Conservation (phyloP, 2,329 filamentous ascomycete species). For the Zymoseptoria ardabiliae region DNA sequence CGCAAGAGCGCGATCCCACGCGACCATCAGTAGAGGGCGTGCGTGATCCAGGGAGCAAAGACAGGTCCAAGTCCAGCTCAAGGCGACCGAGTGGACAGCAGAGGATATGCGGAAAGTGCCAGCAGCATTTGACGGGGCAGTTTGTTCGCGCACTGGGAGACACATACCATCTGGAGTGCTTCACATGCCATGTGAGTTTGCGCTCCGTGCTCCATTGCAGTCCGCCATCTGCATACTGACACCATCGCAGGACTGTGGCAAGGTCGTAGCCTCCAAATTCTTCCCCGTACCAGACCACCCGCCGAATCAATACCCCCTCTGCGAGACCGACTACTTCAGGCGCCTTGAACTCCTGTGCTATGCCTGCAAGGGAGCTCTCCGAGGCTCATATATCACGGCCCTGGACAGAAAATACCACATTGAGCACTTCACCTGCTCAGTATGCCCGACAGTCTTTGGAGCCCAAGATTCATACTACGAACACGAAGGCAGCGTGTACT, state of each 20-base stretch:
- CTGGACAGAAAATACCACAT: slow-evolving; percentile 98
- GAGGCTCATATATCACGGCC: slow-evolving; percentile 96
- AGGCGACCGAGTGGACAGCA: slow-evolving; percentile 29
- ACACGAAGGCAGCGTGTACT: slow-evolving; percentile 92
- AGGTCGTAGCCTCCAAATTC: slow-evolving; percentile 97
- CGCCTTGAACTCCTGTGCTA: slow-evolving; percentile 84
- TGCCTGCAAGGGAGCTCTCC: slow-evolving; percentile 83
- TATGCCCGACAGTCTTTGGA: slow-evolving; percentile 95
- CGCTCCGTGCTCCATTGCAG: slow-evolving; percentile 15
- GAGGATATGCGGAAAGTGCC: slow-evolving; percentile 69
- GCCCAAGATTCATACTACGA: slow-evolving; percentile 99
- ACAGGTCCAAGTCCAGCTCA: slow-evolving; percentile 20
- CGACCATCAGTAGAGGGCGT: slow-evolving; percentile 8
- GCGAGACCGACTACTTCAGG: slow-evolving; percentile 96
- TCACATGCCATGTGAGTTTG: slow-evolving; percentile 79
- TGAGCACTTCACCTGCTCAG: slow-evolving; percentile 96
- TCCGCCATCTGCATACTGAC: slow-evolving; percentile 16
- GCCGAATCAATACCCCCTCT: slow-evolving; percentile 85
- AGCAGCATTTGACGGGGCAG: slow-evolving; percentile 80
- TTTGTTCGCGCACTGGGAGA: slow-evolving; percentile 91
- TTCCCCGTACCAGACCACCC: slow-evolving; percentile 92
- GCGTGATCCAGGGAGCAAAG: slow-evolving; percentile 17
- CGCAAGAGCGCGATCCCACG: slow-evolving; percentile 9
- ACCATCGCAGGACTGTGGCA: slow-evolving; percentile 75
- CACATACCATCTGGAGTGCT: slow-evolving; percentile 95